Evolutionary conservation across 2,329 filamentous ascomycete genomes (phyloP).

Genomic region (Phialophora tarda): DNA sequence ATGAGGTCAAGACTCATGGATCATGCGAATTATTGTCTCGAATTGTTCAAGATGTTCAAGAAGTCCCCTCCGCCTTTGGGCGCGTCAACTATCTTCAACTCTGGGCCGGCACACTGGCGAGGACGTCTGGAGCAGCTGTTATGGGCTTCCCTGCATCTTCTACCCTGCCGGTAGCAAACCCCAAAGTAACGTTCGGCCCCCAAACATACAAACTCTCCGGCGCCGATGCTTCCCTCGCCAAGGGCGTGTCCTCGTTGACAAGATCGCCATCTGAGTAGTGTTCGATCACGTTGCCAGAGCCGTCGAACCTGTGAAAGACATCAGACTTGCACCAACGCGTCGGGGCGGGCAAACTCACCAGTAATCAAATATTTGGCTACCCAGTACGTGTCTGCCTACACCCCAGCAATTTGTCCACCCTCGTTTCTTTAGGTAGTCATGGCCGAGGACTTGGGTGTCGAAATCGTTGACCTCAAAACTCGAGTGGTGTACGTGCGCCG

Average conservation of each 20-base stretch:
- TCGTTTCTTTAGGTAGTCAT: slow-evolving; percentile 68
- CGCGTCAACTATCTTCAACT: too few species aligned
- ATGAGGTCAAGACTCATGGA: too few species aligned
- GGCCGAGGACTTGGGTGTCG: slow-evolving; percentile 71
- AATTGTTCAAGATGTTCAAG: too few species aligned
- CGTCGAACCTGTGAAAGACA: slow-evolving; percentile 64
- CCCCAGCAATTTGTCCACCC: slow-evolving; percentile 72
- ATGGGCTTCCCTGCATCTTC: slow-evolving; percentile 8
- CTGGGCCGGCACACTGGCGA: too few species aligned
- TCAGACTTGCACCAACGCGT: too few species aligned
- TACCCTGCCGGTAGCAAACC: neutral
- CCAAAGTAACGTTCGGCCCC: slow-evolving; percentile 40
- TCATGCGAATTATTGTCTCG: too few species aligned
- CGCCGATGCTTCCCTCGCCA: slow-evolving; percentile 40
- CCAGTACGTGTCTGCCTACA: slow-evolving; percentile 71
- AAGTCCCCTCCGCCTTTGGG: too few species aligned
- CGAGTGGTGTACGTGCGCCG: slow-evolving; percentile 69
- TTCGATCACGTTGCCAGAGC: slow-evolving; percentile 53
- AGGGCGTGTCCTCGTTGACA: slow-evolving; percentile 38
- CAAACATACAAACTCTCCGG: slow-evolving; percentile 42
- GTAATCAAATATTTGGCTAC: slow-evolving; percentile 74
- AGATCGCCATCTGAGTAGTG: slow-evolving; percentile 10
- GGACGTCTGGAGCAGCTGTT: too few species aligned
- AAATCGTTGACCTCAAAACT: slow-evolving; percentile 74
- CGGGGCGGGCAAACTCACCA: slow-evolving; percentile 55